These are phyloP conservation scores for Plasmodium relictum DNA, from an alignment of 169 alveolate species.

Conservation along the genomic window DNA sequence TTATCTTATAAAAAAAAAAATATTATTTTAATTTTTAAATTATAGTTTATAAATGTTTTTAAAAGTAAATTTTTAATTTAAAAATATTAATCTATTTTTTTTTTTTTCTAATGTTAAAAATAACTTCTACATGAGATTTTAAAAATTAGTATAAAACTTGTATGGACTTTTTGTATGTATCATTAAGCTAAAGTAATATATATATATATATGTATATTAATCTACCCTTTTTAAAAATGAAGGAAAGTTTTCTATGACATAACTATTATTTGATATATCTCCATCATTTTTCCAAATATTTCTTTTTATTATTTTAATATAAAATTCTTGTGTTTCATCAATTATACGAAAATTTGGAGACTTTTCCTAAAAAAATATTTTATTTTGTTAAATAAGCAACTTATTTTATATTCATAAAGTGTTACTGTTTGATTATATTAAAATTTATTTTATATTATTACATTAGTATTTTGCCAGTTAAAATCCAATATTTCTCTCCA, in stretches of 20 bases:
- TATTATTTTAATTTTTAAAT: too few species aligned
- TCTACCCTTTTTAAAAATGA: constrained; percentile 47
- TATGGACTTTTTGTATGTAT: too few species aligned
- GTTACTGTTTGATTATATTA: background rate
- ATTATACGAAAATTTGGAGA: constrained; percentile 69
- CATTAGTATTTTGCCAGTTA: constrained; percentile 69
- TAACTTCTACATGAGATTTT: too few species aligned
- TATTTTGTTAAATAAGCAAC: background rate
- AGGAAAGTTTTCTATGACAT: constrained; percentile 72
- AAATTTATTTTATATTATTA: background rate
- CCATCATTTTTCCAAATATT: background rate
- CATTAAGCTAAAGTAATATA: too few species aligned
- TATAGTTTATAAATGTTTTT: background rate
- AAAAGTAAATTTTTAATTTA: background rate
- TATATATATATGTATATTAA: constrained; percentile 17
- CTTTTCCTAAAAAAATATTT: constrained; percentile 43
- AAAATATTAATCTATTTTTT: background rate
- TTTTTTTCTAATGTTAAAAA: too few species aligned
- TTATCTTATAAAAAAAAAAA: too few species aligned
- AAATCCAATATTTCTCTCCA: constrained; percentile 68
- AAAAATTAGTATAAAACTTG: too few species aligned
- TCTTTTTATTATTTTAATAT: constrained; percentile 7
- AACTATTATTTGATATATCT: background rate
- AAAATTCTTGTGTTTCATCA: constrained; percentile 20
- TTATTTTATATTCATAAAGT: background rate